These are phyloP conservation scores for Cryptomeria japonica DNA, from an alignment of 75 land plant species.

Conservation along the genomic window DNA sequence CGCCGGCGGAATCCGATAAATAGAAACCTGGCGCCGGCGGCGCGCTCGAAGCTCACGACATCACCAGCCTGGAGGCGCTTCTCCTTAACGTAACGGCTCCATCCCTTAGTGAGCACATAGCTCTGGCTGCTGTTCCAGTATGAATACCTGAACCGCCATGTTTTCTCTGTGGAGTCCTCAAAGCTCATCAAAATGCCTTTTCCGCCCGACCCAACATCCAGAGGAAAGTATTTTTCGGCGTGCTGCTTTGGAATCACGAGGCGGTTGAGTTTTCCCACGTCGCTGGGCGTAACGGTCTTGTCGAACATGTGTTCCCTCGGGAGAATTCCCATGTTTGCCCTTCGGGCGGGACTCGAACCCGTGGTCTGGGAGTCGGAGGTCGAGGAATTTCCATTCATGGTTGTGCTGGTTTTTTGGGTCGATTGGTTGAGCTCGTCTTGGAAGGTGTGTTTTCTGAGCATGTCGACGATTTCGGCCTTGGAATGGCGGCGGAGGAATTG, in stretches of 20 bases:
- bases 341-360: slow-evolving; percentile 6
- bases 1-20: slow-evolving; percentile 26
- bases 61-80: slow-evolving; percentile 48
- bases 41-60: slow-evolving; percentile 28
- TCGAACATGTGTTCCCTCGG: slow-evolving; percentile 77
- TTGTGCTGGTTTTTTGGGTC: not conserved
- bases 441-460: slow-evolving; percentile 82
- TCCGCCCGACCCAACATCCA: slow-evolving; percentile 32
- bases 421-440: slow-evolving; percentile 68
- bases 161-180: slow-evolving; percentile 36
- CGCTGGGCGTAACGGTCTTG: slow-evolving; percentile 93
- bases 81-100: slow-evolving; percentile 56
- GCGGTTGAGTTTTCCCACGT: slow-evolving; percentile 90
- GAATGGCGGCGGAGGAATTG: slow-evolving; percentile 52
- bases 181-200: slow-evolving; percentile 77
- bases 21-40: slow-evolving; percentile 20
- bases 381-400: not conserved
- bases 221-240: slow-evolving; percentile 88
- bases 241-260: slow-evolving; percentile 92
- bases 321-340: too few relatives aligned
- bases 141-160: slow-evolving; percentile 50
- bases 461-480: slow-evolving; percentile 83
- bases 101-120: slow-evolving; percentile 53
- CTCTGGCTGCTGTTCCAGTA: slow-evolving; percentile 66
- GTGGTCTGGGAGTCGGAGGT: not conserved